These are phyloP conservation scores for Ophiostoma quercus DNA, from an alignment of 2,329 filamentous ascomycete genomes.

Conservation along the genomic window DNA sequence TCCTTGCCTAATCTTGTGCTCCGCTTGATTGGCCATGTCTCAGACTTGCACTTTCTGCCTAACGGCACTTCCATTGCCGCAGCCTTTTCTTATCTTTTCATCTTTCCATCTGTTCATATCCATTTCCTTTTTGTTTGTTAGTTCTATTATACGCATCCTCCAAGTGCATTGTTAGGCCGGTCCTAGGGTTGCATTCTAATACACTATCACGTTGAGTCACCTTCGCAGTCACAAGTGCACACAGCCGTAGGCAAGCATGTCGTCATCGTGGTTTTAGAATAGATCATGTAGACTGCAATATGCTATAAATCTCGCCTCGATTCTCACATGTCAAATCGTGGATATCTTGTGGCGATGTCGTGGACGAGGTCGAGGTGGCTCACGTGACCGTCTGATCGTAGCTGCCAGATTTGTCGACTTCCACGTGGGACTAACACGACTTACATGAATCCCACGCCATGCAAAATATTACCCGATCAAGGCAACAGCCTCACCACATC, in stretches of 20 bases:
- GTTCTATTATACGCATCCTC: neutral
- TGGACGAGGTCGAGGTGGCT: neutral
- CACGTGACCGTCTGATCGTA: neutral
- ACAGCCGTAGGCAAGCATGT: neutral
- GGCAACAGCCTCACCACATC: neutral
- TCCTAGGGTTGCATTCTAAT: neutral
- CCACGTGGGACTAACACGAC: conserved; percentile 9
- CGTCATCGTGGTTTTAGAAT: too few relatives aligned
- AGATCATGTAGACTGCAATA: too few relatives aligned
- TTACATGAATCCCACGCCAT: neutral
- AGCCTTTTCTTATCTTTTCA: neutral
- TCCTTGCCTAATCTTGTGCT: neutral
- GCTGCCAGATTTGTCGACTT: neutral
- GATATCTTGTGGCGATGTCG: too few relatives aligned
- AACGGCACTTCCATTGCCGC: neutral
- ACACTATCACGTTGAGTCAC: neutral
- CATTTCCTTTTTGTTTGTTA: neutral
- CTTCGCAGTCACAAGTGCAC: neutral
- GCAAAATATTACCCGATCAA: neutral
- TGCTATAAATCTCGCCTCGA: too few relatives aligned
- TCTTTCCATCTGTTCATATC: neutral
- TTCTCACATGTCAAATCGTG: too few relatives aligned
- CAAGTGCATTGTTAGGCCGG: neutral
- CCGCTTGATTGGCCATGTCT: neutral
- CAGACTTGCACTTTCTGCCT: neutral